These are phyloP conservation scores for Solanum appendiculatum DNA, from an alignment of 257 asterid genomes.

Conservation along the genomic window DNA sequence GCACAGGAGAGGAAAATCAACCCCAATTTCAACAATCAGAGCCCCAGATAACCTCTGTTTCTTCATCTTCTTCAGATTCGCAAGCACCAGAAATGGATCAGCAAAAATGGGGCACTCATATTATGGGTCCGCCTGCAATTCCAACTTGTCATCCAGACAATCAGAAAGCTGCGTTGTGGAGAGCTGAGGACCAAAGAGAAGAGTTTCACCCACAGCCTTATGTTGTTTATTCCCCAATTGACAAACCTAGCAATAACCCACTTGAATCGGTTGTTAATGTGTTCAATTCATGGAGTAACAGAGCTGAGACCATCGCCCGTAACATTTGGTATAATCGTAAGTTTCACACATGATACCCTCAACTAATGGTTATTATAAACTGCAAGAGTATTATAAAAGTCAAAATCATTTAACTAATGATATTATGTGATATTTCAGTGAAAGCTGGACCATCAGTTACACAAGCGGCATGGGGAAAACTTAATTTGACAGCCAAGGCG, in stretches of 20 bases:
- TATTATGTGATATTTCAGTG: constrained; percentile 23
- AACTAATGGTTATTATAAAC: background rate
- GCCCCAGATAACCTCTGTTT: background rate
- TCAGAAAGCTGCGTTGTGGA: constrained; percentile 68
- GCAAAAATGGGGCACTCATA: constrained; percentile 69
- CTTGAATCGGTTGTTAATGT: constrained; percentile 34
- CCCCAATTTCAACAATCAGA: background rate
- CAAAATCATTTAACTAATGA: background rate
- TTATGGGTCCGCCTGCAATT: constrained; percentile 72
- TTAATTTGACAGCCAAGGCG: constrained; percentile 65
- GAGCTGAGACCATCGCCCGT: constrained; percentile 49
- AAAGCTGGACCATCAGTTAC: constrained; percentile 62
- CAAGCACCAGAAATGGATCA: constrained; percentile 19
- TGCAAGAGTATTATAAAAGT: no score
- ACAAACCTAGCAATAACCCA: constrained; percentile 48
- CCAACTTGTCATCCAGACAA: constrained; percentile 63
- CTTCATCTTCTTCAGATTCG: constrained; percentile 1
- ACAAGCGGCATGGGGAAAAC: constrained; percentile 77
- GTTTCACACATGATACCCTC: no score
- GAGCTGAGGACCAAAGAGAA: constrained; percentile 27
- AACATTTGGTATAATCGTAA: constrained; percentile 70
- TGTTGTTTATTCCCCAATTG: constrained; percentile 40
- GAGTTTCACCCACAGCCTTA: constrained; percentile 35
- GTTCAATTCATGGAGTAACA: constrained; percentile 61
- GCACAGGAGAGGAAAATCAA: background rate